Conservation (phyloP, 2,329 filamentous ascomycete species). For the Colletotrichum gigasporum region DNA sequence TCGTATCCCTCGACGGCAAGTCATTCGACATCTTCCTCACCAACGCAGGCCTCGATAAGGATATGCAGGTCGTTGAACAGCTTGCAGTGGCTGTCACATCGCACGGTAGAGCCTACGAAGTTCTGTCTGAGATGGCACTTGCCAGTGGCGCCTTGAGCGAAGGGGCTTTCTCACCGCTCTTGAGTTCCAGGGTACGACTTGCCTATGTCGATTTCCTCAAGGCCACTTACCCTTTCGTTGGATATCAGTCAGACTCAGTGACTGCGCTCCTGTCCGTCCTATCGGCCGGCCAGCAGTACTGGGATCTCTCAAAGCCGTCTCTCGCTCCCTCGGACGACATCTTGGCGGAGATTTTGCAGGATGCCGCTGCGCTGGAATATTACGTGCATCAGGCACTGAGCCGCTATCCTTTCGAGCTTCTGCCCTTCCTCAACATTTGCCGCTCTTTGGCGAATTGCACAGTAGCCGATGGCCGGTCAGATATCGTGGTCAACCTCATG, state of each 20-base stretch:
- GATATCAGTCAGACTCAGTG: slow-evolving; percentile 78
- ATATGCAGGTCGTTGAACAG: slow-evolving; percentile 59
- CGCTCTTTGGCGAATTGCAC: slow-evolving; percentile 64
- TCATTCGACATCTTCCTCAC: slow-evolving; percentile 68
- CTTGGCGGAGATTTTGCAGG: slow-evolving; percentile 22
- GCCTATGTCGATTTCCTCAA: slow-evolving; percentile 77
- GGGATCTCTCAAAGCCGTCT: slow-evolving; percentile 56
- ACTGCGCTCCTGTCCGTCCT: slow-evolving; percentile 73
- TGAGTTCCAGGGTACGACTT: slow-evolving; percentile 70
- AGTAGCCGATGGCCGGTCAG: slow-evolving; percentile 47
- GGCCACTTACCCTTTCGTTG: slow-evolving; percentile 71
- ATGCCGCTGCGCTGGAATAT: slow-evolving; percentile 57
- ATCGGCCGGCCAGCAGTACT: slow-evolving; percentile 61
- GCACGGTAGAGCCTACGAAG: slow-evolving; percentile 61
- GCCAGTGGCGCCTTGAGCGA: slow-evolving; percentile 55
- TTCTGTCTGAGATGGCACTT: slow-evolving; percentile 60
- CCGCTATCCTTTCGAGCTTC: slow-evolving; percentile 86
- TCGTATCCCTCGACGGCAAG: slow-evolving; percentile 69
- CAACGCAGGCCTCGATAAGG: slow-evolving; percentile 58
- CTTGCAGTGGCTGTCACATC: slow-evolving; percentile 60
- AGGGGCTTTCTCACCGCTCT: slow-evolving; percentile 61
- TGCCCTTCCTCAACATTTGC: slow-evolving; percentile 79
- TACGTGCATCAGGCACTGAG: slow-evolving; percentile 75
- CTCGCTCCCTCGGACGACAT: slow-evolving; percentile 24
- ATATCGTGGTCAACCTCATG: slow-evolving; percentile 70